These are phyloP conservation scores for Phytopythium boreale DNA, from an alignment of 352 stramenopile genomes.

Conservation along the genomic window DNA sequence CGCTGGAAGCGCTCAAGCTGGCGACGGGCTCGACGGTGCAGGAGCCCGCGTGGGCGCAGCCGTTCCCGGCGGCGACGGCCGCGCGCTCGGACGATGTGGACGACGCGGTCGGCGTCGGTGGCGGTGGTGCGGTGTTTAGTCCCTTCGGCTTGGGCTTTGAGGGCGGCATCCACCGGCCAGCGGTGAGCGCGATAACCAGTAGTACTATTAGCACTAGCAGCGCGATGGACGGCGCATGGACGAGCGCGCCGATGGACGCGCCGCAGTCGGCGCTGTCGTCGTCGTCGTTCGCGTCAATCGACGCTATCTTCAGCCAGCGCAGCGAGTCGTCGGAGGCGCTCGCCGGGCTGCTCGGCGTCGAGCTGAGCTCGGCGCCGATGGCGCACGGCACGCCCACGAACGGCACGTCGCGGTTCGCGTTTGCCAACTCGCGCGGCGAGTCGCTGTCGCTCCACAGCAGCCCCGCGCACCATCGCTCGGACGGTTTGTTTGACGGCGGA, in stretches of 20 bases:
- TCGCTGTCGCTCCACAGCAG: neutral
- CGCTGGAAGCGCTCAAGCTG: conserved; percentile 69
- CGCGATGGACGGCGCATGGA: conserved; percentile 20
- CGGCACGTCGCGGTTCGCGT: conserved; percentile 72
- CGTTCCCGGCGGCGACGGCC: conserved; percentile 53
- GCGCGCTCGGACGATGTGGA: conserved; percentile 35
- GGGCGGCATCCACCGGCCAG: conserved; percentile 44
- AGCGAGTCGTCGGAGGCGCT: conserved; percentile 73
- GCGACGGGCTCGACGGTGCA: conserved; percentile 56
- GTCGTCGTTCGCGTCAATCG: conserved; percentile 78
- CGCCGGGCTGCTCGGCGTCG: conserved; percentile 56
- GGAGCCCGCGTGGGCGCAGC: conserved; percentile 64
- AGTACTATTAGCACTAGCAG: conserved; percentile 13
- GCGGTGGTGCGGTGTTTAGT: conserved; percentile 45
- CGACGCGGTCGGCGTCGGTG: conserved; percentile 7
- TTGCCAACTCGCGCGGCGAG: conserved; percentile 51
- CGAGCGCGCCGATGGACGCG: conserved; percentile 16
- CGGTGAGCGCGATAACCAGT: neutral
- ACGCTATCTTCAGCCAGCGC: conserved; percentile 78
- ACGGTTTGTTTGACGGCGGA: conserved; percentile 1
- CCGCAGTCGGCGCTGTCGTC: conserved; percentile 16
- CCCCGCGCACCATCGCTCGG: neutral
- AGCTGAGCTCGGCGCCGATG: conserved; percentile 47
- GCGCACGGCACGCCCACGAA: conserved; percentile 33
- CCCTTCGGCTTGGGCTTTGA: conserved; percentile 77